phyloP scores from a whole-genome alignment of 768 basidiomycete genomes.

The Cubamyces lactineus region DNA sequence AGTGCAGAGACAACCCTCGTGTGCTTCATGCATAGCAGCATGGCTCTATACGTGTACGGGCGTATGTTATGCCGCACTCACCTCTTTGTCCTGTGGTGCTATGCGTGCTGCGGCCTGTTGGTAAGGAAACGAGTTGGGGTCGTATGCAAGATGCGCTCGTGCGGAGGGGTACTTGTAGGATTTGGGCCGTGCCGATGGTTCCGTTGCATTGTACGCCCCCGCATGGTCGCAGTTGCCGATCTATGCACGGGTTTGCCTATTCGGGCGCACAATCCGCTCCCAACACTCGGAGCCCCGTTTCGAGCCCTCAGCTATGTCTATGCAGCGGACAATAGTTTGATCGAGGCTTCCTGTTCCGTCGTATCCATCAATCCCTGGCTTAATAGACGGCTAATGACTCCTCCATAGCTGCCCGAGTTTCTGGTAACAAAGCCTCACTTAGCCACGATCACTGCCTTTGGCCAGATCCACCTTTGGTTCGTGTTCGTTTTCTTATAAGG shows the following conservation, averaged over 20 bases:
- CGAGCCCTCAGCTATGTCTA: slow-evolving; percentile 12
- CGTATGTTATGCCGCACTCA: neutral
- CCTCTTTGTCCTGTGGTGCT: neutral
- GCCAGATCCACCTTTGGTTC: slow-evolving; percentile 29
- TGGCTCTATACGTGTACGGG: neutral
- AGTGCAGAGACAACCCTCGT: neutral
- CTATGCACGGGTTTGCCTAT: slow-evolving; percentile 10
- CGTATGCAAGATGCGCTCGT: too few relatives aligned
- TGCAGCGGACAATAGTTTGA: slow-evolving; percentile 24
- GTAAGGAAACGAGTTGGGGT: neutral
- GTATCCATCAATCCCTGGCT: slow-evolving; percentile 14
- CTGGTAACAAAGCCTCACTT: slow-evolving; percentile 20
- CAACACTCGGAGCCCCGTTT: neutral
- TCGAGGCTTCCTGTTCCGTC: slow-evolving; percentile 8
- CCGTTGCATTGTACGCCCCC: slow-evolving; percentile 8
- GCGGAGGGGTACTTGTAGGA: too few relatives aligned
- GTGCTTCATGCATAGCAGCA: neutral
- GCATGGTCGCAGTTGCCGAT: slow-evolving; percentile 2
- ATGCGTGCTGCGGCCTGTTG: neutral
- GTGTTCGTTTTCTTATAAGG: slow-evolving; percentile 22
- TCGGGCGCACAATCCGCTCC: slow-evolving; percentile 18
- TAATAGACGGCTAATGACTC: slow-evolving; percentile 9
- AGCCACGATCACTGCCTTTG: slow-evolving; percentile 21
- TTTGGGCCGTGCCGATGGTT: neutral
- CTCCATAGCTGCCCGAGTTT: slow-evolving; percentile 19